These are phyloP conservation scores for Suillus fuscotomentosus DNA, from an alignment of 768 basidiomycete genomes.

Conservation along the genomic window DNA sequence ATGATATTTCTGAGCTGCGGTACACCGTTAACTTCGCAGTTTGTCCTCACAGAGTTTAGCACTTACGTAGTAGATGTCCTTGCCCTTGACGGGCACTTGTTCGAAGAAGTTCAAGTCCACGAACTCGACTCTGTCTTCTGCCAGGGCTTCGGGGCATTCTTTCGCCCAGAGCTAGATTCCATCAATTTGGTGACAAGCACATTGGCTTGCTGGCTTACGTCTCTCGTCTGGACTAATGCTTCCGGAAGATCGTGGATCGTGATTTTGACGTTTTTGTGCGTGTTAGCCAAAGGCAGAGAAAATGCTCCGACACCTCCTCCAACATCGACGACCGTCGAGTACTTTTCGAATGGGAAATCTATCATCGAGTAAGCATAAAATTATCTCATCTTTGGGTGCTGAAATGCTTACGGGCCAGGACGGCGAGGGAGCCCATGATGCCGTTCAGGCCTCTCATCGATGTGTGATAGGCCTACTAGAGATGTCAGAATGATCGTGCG, in stretches of 20 bases:
- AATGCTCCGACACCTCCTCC: constrained; percentile 34
- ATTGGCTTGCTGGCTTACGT: constrained; percentile 1
- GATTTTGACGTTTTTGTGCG: constrained; percentile 26
- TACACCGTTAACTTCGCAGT: background rate
- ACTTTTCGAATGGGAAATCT: no score
- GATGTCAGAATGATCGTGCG: background rate
- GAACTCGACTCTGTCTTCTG: constrained; percentile 26
- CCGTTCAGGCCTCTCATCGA: constrained; percentile 23
- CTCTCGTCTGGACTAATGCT: constrained; percentile 19
- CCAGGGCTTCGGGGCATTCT: constrained; percentile 23
- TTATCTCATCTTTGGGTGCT: no score
- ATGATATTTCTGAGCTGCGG: constrained; percentile 21
- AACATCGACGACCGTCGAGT: constrained; percentile 30
- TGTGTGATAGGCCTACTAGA: constrained; percentile 18
- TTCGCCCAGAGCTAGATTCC: constrained; percentile 19
- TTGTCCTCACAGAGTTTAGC: background rate
- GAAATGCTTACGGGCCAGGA: no score
- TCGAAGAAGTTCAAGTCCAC: constrained; percentile 28
- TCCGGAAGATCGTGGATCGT: constrained; percentile 31
- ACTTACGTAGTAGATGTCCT: constrained; percentile 35
- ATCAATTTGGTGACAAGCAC: constrained; percentile 2
- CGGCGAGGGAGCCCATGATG: constrained; percentile 4
- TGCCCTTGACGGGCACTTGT: constrained; percentile 21
- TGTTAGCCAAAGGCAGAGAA: constrained; percentile 27
- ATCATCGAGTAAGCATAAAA: no score